Evolutionary conservation across 306 rosid species (phyloP), one percentile per base, ranked within the genome.

Genomic region (Vigna mungo): DNA sequence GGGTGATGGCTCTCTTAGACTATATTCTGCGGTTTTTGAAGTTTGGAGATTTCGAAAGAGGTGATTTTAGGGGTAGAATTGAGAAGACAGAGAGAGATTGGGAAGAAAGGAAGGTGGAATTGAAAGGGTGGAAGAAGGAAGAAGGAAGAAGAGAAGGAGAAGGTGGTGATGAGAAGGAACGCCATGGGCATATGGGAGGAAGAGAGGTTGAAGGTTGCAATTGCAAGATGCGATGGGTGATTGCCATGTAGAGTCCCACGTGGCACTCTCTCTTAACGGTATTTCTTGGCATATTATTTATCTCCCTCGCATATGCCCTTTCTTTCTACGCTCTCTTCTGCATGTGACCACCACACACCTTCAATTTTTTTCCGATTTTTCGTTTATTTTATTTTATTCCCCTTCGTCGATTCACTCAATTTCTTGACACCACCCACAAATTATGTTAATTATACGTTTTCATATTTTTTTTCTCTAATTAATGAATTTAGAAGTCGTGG

Each of bases 171-270:
- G 88, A 15, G 87, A 77, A 86, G 83, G 81, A 88, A 82, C 90
- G 86, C 90, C 91, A 89, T 86, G 12, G 75, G 15, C 16, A 58
- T 0, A 41, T 41, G 12, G 46, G 9, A 43, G 11, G 54, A 7
- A 55, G 69, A 75, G 52, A 49, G 49, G 48, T 74, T 75, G 76
- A 15, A 37, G 64, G 81, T 20, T 78, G 80, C 56, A 37, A 30
- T 5, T 70, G 84, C 75, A 87, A 88, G 88, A 94, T 87, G 90
- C 88, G 87, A 85, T 90, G 88, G 84, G 86, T 79, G 88, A 41
- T 78, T 74, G 98, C 94, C 96, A 90, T 85, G 97, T 90, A 84
- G 78, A 54, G 79, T 81, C 47, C 66, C 95, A 92, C 96, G 93
- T 88, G 98, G 90, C 96, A 85, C 78, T 54, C 56, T 86, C 88